Evolutionary conservation across 768 basidiomycete genomes (phyloP).

Genomic region (Piloderma croceum): DNA sequence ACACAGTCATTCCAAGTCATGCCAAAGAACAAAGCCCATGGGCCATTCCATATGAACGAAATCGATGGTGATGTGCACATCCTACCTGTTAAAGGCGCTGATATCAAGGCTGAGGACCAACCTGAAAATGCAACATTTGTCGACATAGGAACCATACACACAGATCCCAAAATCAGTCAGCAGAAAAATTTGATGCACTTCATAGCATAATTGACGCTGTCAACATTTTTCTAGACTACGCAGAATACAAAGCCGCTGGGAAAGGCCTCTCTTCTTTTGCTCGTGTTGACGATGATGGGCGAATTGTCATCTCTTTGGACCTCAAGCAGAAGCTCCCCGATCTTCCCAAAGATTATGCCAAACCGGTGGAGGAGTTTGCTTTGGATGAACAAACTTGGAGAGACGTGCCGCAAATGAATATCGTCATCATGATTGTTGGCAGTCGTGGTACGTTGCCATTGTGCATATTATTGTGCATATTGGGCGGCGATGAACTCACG

Average conservation of each 20-base stretch:
- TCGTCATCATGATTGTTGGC: conserved; percentile 65
- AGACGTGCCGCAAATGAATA: conserved; percentile 40
- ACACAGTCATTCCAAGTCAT: no score
- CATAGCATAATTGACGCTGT: no score
- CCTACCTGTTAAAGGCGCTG: conserved; percentile 11
- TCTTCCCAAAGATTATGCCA: conserved; percentile 40
- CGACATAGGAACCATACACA: conserved; percentile 21
- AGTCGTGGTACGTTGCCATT: conserved; percentile 42
- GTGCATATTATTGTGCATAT: background rate
- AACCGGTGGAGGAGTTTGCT: conserved; percentile 45
- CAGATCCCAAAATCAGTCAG: conserved; percentile 17
- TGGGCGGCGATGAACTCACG: background rate
- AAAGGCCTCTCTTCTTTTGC: conserved; percentile 40
- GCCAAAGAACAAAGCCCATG: background rate
- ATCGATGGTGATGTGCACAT: conserved; percentile 10
- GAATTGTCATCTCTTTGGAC: conserved; percentile 42
- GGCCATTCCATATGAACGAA: conserved; percentile 20
- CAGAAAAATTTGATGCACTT: background rate
- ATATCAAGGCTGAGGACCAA: conserved; percentile 6
- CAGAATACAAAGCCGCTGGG: conserved; percentile 34
- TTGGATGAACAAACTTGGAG: conserved; percentile 35
- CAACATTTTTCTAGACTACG: no score
- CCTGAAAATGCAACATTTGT: conserved; percentile 8
- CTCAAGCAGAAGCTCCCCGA: conserved; percentile 47
- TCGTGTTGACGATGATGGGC: conserved; percentile 38